Evolutionary conservation across 1,139 yeast genomes (phyloP).

Genomic region (Saccharomycopsis hybrid): DNA sequence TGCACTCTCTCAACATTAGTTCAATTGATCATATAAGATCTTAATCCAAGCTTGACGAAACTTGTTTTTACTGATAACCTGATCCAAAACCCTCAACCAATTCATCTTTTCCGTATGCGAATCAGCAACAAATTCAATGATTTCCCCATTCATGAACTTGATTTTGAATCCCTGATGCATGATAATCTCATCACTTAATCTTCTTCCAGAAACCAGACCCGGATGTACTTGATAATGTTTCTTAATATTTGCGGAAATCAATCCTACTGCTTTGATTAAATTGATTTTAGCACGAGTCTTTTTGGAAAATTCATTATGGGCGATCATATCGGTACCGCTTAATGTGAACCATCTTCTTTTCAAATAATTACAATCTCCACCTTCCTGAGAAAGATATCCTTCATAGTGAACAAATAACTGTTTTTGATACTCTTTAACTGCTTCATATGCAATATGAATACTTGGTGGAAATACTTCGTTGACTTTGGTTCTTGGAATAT

Average conservation of each 20-base stretch:
- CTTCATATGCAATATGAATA: constrained; percentile 50
- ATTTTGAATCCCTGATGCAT: constrained; percentile 48
- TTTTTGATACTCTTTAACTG: constrained; percentile 40
- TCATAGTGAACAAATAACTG: constrained; percentile 39
- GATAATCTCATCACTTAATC: constrained; percentile 57
- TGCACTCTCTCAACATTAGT: no score
- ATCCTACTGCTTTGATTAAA: constrained; percentile 51
- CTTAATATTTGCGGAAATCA: constrained; percentile 35
- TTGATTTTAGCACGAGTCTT: constrained; percentile 65
- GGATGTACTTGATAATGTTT: constrained; percentile 17
- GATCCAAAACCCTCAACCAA: constrained; percentile 53
- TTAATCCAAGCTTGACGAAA: constrained; percentile 70
- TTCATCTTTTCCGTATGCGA: constrained; percentile 43
- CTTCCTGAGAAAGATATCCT: constrained; percentile 70
- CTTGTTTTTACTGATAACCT: constrained; percentile 45
- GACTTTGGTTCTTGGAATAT: constrained; percentile 51
- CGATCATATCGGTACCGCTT: constrained; percentile 53
- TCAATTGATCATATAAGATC: constrained; percentile 20
- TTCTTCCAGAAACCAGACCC: constrained; percentile 27
- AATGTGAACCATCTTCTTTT: constrained; percentile 58
- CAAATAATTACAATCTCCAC: constrained; percentile 65
- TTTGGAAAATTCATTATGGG: constrained; percentile 56
- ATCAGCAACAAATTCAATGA: constrained; percentile 65
- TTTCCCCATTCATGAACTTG: constrained; percentile 60
- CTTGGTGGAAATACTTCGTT: constrained; percentile 61